Conservation (phyloP, 2,329 filamentous ascomycete species). For the Conoideocrella luteorostrata region DNA sequence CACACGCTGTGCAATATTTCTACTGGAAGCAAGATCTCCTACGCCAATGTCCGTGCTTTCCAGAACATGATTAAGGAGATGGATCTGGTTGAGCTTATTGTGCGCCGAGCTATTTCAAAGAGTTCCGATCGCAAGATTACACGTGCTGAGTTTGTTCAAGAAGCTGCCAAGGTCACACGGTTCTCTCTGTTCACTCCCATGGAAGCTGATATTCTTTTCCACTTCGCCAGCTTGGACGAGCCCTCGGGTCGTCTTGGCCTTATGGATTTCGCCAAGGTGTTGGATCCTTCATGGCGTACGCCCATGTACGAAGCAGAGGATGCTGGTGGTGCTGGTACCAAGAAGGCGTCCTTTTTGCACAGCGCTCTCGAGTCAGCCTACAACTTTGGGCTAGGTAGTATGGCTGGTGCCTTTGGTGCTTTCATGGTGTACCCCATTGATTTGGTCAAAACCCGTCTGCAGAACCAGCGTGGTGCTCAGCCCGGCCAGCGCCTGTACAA, state of each 20-base stretch:
- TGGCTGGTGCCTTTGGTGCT: constrained; percentile 93
- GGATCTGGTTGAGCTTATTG: constrained; percentile 91
- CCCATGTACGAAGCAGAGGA: constrained; percentile 47
- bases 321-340: constrained; percentile 24
- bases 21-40: constrained; percentile 85
- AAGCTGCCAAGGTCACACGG: constrained; percentile 82
- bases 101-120: constrained; percentile 78
- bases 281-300: constrained; percentile 86
- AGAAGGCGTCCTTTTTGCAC: constrained; percentile 42
- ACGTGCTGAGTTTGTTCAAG: constrained; percentile 86
- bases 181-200: constrained; percentile 97
- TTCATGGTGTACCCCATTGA: constrained; percentile 99
- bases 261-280: constrained; percentile 84
- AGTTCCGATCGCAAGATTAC: constrained; percentile 90
- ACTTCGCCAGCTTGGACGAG: constrained; percentile 90
- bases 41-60: constrained; percentile 95
- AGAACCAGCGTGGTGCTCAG: constrained; percentile 82
- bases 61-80: constrained; percentile 97
- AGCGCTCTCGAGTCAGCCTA: constrained; percentile 65
- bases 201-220: constrained; percentile 98
- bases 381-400: constrained; percentile 81
- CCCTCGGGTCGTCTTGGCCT: constrained; percentile 79
- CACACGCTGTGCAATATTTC: constrained; percentile 94
- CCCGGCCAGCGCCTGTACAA: constrained; percentile 90
- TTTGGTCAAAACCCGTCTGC: constrained; percentile 95